A percentile compares a stretch with the other conserved stretches of the same genome.
Evolutionary conservation across 768 basidiomycete genomes (phyloP).

Genomic region (Phaffia australis): DNA sequence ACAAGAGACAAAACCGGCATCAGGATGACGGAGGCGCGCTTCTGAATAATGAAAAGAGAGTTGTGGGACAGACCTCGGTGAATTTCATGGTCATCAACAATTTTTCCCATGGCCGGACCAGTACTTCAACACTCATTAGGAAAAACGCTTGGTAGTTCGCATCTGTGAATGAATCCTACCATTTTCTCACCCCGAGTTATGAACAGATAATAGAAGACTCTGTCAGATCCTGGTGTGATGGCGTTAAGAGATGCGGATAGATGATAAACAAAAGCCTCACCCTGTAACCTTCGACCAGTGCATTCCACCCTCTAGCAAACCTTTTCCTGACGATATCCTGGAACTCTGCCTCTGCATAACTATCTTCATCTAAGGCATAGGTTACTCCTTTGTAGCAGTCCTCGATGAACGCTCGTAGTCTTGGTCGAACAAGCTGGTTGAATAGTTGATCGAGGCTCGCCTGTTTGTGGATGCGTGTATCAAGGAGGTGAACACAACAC

Average conservation of each 20-base stretch:
- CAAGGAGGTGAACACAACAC: not conserved
- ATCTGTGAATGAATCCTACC: slow-evolving; percentile 75
- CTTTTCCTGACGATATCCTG: slow-evolving; percentile 78
- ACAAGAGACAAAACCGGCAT: not conserved
- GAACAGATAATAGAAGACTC: not conserved
- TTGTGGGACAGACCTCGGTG: slow-evolving; percentile 56
- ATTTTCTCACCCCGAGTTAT: not conserved
- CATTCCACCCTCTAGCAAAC: slow-evolving; percentile 81
- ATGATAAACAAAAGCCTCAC: slow-evolving; percentile 40
- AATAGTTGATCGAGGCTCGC: slow-evolving; percentile 84
- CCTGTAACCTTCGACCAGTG: slow-evolving; percentile 73
- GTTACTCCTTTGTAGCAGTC: slow-evolving; percentile 85
- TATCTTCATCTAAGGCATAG: slow-evolving; percentile 81
- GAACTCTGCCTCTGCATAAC: slow-evolving; percentile 70
- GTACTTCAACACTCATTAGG: slow-evolving; percentile 67
- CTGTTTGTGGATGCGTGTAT: slow-evolving; percentile 39
- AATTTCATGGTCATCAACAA: slow-evolving; percentile 66
- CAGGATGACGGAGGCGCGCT: not conserved
- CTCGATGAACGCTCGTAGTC: slow-evolving; percentile 64
- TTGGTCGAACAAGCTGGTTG: slow-evolving; percentile 83
- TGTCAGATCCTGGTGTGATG: not conserved
- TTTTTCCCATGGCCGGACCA: slow-evolving; percentile 95
- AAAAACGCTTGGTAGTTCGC: slow-evolving; percentile 79
- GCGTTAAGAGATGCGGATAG: too few species aligned
- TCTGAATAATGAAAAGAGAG: not conserved